Conservation (phyloP, 345 rosid species). For the Limnanthes douglasii region DNA sequence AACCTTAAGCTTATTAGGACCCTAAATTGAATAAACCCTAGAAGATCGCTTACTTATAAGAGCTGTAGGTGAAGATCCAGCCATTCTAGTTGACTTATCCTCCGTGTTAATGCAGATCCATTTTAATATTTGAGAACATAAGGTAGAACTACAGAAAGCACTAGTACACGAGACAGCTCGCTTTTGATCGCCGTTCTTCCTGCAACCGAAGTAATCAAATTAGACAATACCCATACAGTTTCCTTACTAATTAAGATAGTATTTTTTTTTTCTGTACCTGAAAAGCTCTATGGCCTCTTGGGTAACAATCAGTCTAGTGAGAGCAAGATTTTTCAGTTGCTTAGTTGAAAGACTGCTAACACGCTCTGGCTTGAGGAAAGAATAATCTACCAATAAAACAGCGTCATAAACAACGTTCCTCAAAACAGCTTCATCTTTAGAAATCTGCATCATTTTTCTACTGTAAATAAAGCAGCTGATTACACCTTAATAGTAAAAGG, state of each 20-base stretch:
- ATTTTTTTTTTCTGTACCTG: slow-evolving; percentile 19
- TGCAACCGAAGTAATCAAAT: too few relatives aligned
- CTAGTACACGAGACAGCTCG: slow-evolving; percentile 21
- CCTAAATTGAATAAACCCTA: background rate
- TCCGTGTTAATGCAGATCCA: slow-evolving; percentile 16
- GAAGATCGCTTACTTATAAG: slow-evolving; percentile 21
- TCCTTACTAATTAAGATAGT: too few relatives aligned
- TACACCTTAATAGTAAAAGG: too few relatives aligned
- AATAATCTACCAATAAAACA: slow-evolving; percentile 30
- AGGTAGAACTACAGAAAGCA: slow-evolving; percentile 24
- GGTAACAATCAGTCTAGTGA: slow-evolving; percentile 30
- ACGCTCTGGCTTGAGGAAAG: slow-evolving; percentile 22
- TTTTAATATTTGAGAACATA: slow-evolving; percentile 21
- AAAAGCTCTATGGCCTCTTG: slow-evolving; percentile 32
- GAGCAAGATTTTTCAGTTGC: slow-evolving; percentile 17
- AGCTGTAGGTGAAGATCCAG: slow-evolving; percentile 31
- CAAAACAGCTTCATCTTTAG: slow-evolving; percentile 20
- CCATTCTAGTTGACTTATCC: slow-evolving; percentile 13
- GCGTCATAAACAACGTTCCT: slow-evolving; percentile 35
- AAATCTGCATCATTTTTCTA: slow-evolving; percentile 37
- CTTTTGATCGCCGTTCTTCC: slow-evolving; percentile 29
- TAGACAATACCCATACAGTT: too few relatives aligned
- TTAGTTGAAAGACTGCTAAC: slow-evolving; percentile 12
- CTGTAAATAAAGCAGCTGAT: too few relatives aligned
- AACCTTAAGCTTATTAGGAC: too few relatives aligned